Base-by-base conservation (phyloP, 257 asterid genomes). In the Buddleja alternifolia region DNA sequence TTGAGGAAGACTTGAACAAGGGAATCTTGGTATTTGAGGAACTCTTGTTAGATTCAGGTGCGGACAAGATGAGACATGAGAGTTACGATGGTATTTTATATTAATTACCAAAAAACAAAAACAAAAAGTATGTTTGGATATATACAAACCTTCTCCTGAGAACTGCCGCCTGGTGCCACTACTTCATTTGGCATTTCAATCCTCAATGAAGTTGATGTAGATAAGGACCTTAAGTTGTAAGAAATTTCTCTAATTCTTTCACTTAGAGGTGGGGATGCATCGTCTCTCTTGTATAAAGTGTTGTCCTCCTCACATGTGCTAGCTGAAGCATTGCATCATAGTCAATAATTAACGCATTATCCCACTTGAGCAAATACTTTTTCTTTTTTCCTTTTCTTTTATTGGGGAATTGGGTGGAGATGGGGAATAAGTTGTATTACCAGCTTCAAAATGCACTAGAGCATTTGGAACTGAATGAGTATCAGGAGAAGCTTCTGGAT, bases 261-360 rank as follows among this genome's bases (percentile, higher is more conserved):
- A 73, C 95, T 93, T 7, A 93, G 84, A 54, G 84, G 86, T 17
- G 93, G 96, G 10, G 95, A 85, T 58, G 70, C 81, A 48, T 50
- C 71, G 10, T 66, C 74, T 58, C 57, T 73, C 32, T 47, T 72
- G 66, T 11, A 50, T 41, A 71, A 23, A 67, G 20, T 40, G 10
- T 47, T 69, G 56, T 60, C 73, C 63, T 76, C 79, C 69, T 76
- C 81, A 64, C 36, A 77, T 20, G 70, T 59, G 63, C 29, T 32
- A 71, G 39, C 88, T 83, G 75, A 57, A 51, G 10, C 16, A 51
- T 45, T 20, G 42, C 10, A 23, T 4, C 11, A 46, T 8, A 54
- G 58, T 41, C 15, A 29, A 73, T 37, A 48, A 45, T 8, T 53
- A 29, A 34, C 3, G 14, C 7, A 11, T 45, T 80, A 53, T 16